Conservation (phyloP, 306 rosid genomes). For the Gastrolobium bilobum region DNA sequence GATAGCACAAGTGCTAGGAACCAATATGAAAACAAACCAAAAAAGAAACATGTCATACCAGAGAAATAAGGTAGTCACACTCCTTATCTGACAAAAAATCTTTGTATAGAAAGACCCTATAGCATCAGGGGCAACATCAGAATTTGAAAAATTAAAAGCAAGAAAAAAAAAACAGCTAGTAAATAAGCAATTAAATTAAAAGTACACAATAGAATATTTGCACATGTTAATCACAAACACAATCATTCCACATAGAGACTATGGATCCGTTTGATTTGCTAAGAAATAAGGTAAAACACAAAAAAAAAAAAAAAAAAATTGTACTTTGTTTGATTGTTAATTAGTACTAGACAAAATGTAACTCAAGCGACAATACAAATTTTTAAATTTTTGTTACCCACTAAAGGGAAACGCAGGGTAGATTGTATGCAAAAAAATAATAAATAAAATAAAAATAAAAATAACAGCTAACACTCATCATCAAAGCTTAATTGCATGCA, state of each 20-base stretch:
- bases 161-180: background rate
- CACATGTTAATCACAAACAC: background rate
- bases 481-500: too few relatives aligned
- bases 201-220: background rate
- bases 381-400: too few relatives aligned
- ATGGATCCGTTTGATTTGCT: background rate
- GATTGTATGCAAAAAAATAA: too few relatives aligned
- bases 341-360: too few relatives aligned
- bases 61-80: constrained; percentile 79
- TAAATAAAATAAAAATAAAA: too few relatives aligned
- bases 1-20: constrained; percentile 20
- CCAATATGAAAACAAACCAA: constrained; percentile 31
- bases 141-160: constrained; percentile 23
- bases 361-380: too few relatives aligned
- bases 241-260: background rate
- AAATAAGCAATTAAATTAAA: constrained; percentile 18
- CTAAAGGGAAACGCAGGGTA: too few relatives aligned
- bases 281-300: too few relatives aligned
- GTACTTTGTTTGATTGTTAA: too few relatives aligned
- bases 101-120: constrained; percentile 77
- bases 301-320: too few relatives aligned
- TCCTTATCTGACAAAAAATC: constrained; percentile 76
- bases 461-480: too few relatives aligned
- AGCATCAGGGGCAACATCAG: constrained; percentile 43
- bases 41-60: constrained; percentile 59